Conservation (phyloP, 2,329 filamentous ascomycete species). For the Stagonosporopsis cucurbitacearum region DNA sequence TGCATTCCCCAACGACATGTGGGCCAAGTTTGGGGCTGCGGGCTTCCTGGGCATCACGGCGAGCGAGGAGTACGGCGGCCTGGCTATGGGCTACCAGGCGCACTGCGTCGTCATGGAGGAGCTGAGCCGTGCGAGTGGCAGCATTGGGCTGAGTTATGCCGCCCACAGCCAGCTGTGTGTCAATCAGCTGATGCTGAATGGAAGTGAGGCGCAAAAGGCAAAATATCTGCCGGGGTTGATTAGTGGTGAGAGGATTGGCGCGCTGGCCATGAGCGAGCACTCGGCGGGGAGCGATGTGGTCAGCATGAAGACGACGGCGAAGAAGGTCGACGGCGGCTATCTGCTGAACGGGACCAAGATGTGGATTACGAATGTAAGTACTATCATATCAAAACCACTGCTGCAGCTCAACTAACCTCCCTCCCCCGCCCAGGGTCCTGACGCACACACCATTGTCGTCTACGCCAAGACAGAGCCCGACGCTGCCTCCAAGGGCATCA, state of each 20-base stretch:
- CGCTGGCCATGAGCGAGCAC: slow-evolving; percentile 93
- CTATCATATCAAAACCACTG: background rate
- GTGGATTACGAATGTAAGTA: slow-evolving; percentile 92
- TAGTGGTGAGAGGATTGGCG: slow-evolving; percentile 80
- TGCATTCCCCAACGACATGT: slow-evolving; percentile 89
- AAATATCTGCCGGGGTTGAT: slow-evolving; percentile 82
- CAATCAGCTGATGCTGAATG: slow-evolving; percentile 94
- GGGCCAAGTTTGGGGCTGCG: slow-evolving; percentile 90
- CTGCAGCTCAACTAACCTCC: background rate
- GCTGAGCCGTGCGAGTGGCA: slow-evolving; percentile 82
- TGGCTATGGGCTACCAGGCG: slow-evolving; percentile 94
- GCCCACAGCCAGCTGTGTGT: slow-evolving; percentile 96
- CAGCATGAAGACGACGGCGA: slow-evolving; percentile 88
- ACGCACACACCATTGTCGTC: slow-evolving; percentile 92
- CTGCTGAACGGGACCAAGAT: slow-evolving; percentile 91
- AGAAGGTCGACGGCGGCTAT: slow-evolving; percentile 82
- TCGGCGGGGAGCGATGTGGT: slow-evolving; percentile 93
- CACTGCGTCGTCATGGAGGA: slow-evolving; percentile 97
- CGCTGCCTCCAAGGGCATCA: slow-evolving; percentile 86
- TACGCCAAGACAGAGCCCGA: slow-evolving; percentile 92
- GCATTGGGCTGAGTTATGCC: slow-evolving; percentile 88
- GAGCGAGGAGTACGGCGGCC: slow-evolving; percentile 86
- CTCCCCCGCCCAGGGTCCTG: slow-evolving; percentile 66
- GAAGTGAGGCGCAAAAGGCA: slow-evolving; percentile 76
- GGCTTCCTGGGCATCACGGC: slow-evolving; percentile 92